Base-by-base conservation (phyloP, 306 rosid genomes). In the Bauhinia variegata region DNA sequence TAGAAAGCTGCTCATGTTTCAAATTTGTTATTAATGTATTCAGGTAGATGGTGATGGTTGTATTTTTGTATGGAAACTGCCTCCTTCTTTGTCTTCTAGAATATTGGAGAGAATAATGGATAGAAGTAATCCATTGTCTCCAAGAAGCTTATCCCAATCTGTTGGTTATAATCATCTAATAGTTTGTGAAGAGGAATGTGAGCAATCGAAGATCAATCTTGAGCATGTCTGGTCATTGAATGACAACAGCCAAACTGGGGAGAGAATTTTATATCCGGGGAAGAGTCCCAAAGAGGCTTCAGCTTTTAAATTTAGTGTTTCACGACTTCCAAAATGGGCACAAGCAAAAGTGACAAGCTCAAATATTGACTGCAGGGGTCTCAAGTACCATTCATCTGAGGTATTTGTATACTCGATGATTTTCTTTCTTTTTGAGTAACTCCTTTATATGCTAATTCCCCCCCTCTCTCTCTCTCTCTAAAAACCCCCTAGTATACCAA, bases 281-380 rank as follows among this genome's bases (percentile, higher is more conserved):
- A 72, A 56, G 44, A 56, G 75, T 32, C 69, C 64, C 48, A 77
- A 63, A 41, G 77, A 79, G 77, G 75, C 71, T 68, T 75, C 76
- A 49, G 71, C 78, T 70, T 88, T 86, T 77, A 86, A 79, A 59
- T 88, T 86, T 78, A 88, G 89, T 61, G 79, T 78, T 71, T 88
- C 92, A 48, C 82, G 89, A 81, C 88, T 88, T 74, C 96, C 96
- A 16, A 84, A 73, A 70, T 88, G 96, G 96, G 92, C 96, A 58
- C 88, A 80, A 74, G 70, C 72, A 38, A 86, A 86, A 80, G 78
- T 84, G 36, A 65, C 71, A 13, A 57, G 58, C 78, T 53, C 79
- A 37, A 67, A 64, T 57, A 36, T 47, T 59, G 77, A 60, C 57
- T 51, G 67, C 58, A 41, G 58, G 69, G 73, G 78, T 71, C 48